phyloP scores from a whole-genome alignment of 148 eudicot species.

The Chenopodium berlandieri region DNA sequence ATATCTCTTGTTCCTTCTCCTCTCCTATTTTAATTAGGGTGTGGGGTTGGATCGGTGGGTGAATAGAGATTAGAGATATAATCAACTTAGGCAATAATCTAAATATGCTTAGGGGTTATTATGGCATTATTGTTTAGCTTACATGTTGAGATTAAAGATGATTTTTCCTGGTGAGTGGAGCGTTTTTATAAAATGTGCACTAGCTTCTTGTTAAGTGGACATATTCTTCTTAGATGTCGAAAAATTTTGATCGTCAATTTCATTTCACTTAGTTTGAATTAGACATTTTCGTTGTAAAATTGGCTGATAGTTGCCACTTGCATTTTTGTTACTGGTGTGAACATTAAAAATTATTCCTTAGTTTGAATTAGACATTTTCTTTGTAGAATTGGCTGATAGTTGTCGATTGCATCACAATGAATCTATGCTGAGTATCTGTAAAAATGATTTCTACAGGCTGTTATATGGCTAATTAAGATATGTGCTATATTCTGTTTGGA shows the following conservation, averaged over 20 bases:
- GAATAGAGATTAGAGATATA: not conserved
- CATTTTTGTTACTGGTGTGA: too few relatives aligned
- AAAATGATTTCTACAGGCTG: too few relatives aligned
- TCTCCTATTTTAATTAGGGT: not conserved
- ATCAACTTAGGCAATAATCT: not conserved
- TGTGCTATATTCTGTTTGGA: too few relatives aligned
- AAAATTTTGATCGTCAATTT: not conserved
- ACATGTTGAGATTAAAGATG: not conserved
- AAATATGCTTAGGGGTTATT: not conserved
- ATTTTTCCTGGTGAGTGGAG: not conserved
- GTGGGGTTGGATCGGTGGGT: not conserved
- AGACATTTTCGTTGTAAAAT: not conserved
- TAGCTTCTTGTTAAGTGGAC: not conserved
- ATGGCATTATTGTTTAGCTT: constrained; percentile 1
- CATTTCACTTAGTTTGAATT: not conserved
- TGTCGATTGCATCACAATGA: not conserved
- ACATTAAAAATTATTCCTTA: not conserved
- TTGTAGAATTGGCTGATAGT: not conserved
- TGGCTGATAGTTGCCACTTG: not conserved
- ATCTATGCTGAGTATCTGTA: not conserved
- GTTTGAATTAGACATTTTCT: too few relatives aligned
- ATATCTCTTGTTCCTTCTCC: not conserved
- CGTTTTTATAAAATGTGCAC: not conserved
- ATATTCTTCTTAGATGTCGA: not conserved
- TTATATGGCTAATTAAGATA: too few relatives aligned